These are phyloP conservation scores for Prunella vulgaris DNA, from an alignment of 257 asterid species.

Conservation along the genomic window DNA sequence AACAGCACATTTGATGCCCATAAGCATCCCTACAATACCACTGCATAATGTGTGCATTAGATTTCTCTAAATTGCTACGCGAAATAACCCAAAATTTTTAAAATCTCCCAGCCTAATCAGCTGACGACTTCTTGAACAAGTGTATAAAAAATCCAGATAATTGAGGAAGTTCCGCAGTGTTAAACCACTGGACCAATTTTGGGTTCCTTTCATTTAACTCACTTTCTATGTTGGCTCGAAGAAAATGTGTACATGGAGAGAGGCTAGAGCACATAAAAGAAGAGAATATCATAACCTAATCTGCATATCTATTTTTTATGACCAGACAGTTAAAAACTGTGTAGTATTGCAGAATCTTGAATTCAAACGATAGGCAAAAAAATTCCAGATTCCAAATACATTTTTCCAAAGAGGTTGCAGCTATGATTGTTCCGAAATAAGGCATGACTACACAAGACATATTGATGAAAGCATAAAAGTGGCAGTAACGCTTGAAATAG, in stretches of 20 bases:
- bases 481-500: too few species aligned
- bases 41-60: conserved; percentile 44
- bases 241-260: conserved; percentile 44
- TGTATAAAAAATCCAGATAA: conserved; percentile 56
- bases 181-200: conserved; percentile 62
- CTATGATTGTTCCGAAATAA: not conserved
- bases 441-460: not conserved
- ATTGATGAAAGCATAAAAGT: not conserved
- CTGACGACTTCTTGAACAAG: conserved; percentile 73
- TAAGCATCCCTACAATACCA: conserved; percentile 80
- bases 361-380: not conserved
- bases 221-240: conserved; percentile 45
- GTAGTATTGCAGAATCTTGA: conserved; percentile 3
- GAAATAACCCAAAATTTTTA: not conserved
- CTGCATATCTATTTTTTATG: not conserved
- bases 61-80: conserved; percentile 9
- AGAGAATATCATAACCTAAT: conserved; percentile 20
- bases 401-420: not conserved
- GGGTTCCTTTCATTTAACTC: conserved; percentile 49
- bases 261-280: conserved; percentile 44
- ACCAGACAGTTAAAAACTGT: conserved; percentile 8
- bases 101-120: conserved; percentile 83
- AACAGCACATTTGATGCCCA: conserved; percentile 68
- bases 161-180: conserved; percentile 57
- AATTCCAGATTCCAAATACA: not conserved